Percentiles rank a stretch among this genome's conserved stretches.
Evolutionary conservation across 2,329 filamentous ascomycete genomes (phyloP).

Genomic region (Trichoderma hamatum): DNA sequence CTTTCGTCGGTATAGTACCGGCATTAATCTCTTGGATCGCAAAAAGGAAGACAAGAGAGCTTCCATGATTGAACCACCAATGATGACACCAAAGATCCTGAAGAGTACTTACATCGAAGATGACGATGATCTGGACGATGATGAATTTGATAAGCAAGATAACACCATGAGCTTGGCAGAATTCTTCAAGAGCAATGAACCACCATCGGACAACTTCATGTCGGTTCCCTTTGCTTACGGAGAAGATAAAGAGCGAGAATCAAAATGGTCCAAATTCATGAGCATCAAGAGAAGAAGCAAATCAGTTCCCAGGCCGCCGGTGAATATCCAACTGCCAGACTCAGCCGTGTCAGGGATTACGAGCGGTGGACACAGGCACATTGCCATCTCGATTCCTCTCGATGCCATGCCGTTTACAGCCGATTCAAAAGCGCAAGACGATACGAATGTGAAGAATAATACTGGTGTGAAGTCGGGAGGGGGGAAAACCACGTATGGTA

Average conservation of each 20-base stretch:
- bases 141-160: conserved; percentile 33
- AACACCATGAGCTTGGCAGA: conserved; percentile 46
- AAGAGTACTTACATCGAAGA: not conserved
- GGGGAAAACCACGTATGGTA: not conserved
- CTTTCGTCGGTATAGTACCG: conserved; percentile 26
- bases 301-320: conserved; percentile 37
- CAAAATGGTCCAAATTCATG: conserved; percentile 49
- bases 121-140: conserved; percentile 5
- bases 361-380: conserved; percentile 57
- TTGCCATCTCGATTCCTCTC: conserved; percentile 63
- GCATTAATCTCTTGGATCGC: conserved; percentile 1
- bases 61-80: conserved; percentile 5
- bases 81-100: not conserved
- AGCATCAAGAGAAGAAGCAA: conserved; percentile 45
- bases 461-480: not conserved
- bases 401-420: conserved; percentile 51
- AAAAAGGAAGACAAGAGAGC: conserved; percentile 5
- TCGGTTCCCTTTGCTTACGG: conserved; percentile 44
- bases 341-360: conserved; percentile 59
- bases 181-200: conserved; percentile 54
- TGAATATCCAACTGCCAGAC: conserved; percentile 53
- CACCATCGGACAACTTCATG: conserved; percentile 55
- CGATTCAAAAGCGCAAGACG: conserved; percentile 40
- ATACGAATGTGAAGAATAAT: conserved; percentile 34
- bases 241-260: conserved; percentile 37